Evolutionary conservation across 2,329 filamentous ascomycete genomes (phyloP).

Genomic region (Alternaria consortialis): DNA sequence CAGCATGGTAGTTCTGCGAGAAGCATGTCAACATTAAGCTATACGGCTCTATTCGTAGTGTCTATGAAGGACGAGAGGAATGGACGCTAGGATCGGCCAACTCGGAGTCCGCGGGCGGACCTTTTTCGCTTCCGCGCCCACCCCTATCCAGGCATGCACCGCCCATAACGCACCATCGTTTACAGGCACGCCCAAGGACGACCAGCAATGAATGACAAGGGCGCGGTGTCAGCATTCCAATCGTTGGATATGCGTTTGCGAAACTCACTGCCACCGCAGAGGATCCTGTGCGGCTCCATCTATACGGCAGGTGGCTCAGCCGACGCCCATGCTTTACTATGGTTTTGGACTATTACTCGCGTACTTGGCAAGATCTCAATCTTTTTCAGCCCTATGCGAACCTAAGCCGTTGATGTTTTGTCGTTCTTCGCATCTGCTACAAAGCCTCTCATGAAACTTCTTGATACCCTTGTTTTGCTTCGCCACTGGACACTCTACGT

Average conservation of each 20-base stretch:
- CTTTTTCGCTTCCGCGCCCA: background rate
- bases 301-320: background rate
- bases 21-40: no score
- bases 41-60: no score
- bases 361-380: background rate
- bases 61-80: no score
- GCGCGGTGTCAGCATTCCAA: background rate
- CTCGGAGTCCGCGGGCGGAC: background rate
- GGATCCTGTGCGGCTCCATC: background rate
- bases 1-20: no score
- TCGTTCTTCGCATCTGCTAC: background rate
- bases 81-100: no score
- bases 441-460: background rate
- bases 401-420: background rate
- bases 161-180: background rate
- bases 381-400: background rate
- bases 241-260: background rate
- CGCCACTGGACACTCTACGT: no score
- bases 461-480: no score
- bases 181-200: background rate
- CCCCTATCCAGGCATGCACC: background rate
- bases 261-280: background rate
- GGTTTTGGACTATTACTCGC: background rate
- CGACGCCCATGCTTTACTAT: background rate
- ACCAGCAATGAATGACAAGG: background rate